These are phyloP conservation scores for Metschnikowia vanudenii DNA, from an alignment of 805 yeast species.

Conservation along the genomic window DNA sequence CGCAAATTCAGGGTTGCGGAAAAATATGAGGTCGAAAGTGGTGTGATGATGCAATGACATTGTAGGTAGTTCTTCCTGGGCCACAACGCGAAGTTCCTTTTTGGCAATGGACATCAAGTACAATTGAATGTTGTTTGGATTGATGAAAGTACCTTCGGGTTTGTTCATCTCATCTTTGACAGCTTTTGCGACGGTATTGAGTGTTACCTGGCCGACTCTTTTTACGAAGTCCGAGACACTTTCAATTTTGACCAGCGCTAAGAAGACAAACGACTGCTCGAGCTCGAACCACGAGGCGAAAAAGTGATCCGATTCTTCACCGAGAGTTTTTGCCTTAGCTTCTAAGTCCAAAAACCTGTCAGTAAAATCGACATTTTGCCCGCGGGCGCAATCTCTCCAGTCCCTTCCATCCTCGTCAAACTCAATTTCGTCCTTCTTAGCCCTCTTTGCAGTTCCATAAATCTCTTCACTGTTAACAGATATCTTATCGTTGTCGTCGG, in stretches of 20 bases:
- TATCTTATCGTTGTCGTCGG: slow-evolving; percentile 9
- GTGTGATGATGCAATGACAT: slow-evolving; percentile 33
- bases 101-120: slow-evolving; percentile 39
- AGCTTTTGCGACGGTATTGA: slow-evolving; percentile 54
- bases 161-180: slow-evolving; percentile 20
- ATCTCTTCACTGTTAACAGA: slow-evolving; percentile 11
- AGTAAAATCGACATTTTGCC: slow-evolving; percentile 41
- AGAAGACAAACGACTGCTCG: slow-evolving; percentile 24
- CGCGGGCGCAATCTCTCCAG: slow-evolving; percentile 73
- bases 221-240: slow-evolving; percentile 24
- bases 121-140: slow-evolving; percentile 53
- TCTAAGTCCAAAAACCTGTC: slow-evolving; percentile 21
- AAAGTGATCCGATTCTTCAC: slow-evolving; percentile 28
- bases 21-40: slow-evolving; percentile 52
- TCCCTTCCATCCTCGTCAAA: slow-evolving; percentile 63
- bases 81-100: slow-evolving; percentile 23
- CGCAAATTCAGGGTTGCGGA: slow-evolving; percentile 51
- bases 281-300: slow-evolving; percentile 28
- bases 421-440: slow-evolving; percentile 33
- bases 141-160: slow-evolving; percentile 24
- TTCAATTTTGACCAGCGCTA: slow-evolving; percentile 27
- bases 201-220: slow-evolving; percentile 38
- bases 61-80: slow-evolving; percentile 28
- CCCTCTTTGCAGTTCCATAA: slow-evolving; percentile 22
- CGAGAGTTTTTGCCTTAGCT: slow-evolving; percentile 15